Evolutionary conservation across 306 rosid species (phyloP).

Genomic region (Malus asiatica): DNA sequence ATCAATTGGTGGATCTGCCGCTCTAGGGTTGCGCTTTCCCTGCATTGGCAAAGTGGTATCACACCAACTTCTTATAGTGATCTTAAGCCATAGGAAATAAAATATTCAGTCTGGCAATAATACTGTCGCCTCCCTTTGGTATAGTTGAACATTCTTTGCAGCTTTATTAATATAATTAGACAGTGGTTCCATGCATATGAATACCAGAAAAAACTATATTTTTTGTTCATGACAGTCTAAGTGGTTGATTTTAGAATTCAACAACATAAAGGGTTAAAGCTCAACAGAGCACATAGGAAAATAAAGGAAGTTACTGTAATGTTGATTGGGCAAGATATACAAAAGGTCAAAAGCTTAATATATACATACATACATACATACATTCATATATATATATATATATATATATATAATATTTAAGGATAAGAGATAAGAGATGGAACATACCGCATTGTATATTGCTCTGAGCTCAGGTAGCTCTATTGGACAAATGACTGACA

Average conservation of each 20-base stretch:
- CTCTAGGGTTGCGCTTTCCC: conserved; percentile 71
- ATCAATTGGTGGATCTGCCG: conserved; percentile 67
- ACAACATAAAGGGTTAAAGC: neutral
- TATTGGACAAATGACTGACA: conserved; percentile 87
- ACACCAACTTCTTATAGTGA: neutral
- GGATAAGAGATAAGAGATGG: neutral
- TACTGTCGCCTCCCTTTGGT: neutral
- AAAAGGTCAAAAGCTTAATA: neutral
- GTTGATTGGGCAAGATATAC: neutral
- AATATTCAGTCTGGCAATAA: neutral
- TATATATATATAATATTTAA: too few relatives aligned
- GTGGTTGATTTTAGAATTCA: conserved; percentile 7
- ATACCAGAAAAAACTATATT: neutral
- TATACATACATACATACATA: too few relatives aligned
- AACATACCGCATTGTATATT: conserved; percentile 70
- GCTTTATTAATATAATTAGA: neutral
- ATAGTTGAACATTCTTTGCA: neutral
- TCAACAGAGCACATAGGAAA: neutral
- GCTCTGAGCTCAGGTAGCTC: conserved; percentile 76
- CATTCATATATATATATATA: too few relatives aligned
- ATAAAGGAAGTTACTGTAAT: neutral
- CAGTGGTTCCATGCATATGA: neutral
- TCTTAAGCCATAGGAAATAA: neutral
- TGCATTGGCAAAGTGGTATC: conserved; percentile 37
- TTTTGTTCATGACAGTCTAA: neutral